Conservation (phyloP, 495 filamentous ascomycete genomes). For the Penicillium desertorum region DNA sequence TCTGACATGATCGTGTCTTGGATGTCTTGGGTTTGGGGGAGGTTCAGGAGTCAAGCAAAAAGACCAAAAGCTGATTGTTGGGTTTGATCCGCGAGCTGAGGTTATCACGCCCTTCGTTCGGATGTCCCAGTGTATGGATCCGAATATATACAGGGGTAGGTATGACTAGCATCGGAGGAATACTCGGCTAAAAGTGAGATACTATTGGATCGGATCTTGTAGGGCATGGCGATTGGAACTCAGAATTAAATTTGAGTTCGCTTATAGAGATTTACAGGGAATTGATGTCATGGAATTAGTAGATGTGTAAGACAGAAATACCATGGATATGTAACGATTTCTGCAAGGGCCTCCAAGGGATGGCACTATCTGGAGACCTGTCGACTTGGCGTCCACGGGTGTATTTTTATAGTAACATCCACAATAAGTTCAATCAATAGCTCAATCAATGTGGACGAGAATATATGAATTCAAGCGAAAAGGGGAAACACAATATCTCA, state of each 20-base stretch:
- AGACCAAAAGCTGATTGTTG: not conserved
- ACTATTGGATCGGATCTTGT: not conserved
- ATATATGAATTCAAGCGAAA: not conserved
- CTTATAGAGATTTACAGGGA: not conserved
- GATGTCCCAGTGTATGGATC: not conserved
- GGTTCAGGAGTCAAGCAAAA: not conserved
- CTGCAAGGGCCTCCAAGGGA: slow-evolving; percentile 14
- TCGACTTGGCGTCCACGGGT: slow-evolving; percentile 6
- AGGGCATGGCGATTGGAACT: too few species aligned
- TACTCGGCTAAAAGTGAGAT: not conserved
- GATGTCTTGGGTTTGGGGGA: not conserved
- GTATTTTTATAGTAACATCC: not conserved
- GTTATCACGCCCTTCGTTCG: not conserved
- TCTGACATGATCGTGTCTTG: slow-evolving; percentile 21
- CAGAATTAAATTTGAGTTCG: not conserved
- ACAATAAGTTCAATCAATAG: not conserved
- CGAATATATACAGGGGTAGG: not conserved
- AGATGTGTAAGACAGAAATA: not conserved
- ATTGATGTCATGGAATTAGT: not conserved
- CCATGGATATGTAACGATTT: too few species aligned
- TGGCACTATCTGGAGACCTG: slow-evolving; percentile 4
- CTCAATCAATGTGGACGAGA: not conserved
- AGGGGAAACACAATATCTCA: not conserved
- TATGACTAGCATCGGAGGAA: not conserved
- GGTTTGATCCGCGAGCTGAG: not conserved